These are phyloP conservation scores for Ramalina peruviana DNA, from an alignment of 495 filamentous ascomycete species.

Conservation along the genomic window DNA sequence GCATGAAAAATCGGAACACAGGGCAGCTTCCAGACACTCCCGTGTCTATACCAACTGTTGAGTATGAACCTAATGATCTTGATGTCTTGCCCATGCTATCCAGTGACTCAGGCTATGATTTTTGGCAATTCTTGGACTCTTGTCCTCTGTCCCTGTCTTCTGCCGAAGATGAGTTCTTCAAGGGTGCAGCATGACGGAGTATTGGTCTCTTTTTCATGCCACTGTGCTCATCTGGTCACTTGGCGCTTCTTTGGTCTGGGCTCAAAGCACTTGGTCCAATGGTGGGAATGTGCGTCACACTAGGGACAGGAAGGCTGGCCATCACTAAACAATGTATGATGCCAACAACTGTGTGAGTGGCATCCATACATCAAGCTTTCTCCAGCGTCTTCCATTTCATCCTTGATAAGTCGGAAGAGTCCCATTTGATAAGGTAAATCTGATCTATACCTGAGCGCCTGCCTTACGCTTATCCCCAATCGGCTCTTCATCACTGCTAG, in stretches of 20 bases:
- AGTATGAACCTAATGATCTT: neutral
- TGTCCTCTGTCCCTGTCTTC: neutral
- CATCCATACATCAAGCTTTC: neutral
- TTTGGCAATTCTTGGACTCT: conserved; percentile 6
- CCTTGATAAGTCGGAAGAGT: too few relatives aligned
- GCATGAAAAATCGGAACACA: neutral
- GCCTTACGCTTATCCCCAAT: neutral
- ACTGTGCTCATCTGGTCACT: too few relatives aligned
- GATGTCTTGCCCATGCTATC: conserved; percentile 6
- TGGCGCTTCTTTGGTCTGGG: too few relatives aligned
- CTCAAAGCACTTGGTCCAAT: too few relatives aligned
- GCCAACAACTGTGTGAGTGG: neutral
- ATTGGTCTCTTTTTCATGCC: too few relatives aligned
- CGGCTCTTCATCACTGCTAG: neutral
- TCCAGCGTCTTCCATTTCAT: neutral
- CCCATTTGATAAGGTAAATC: neutral
- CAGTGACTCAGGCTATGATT: neutral
- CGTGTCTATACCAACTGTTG: neutral
- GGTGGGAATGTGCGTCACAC: too few relatives aligned
- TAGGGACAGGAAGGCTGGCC: too few relatives aligned
- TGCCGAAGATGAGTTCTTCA: neutral
- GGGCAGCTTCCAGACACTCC: neutral
- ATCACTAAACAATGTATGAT: too few relatives aligned
- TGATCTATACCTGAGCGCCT: neutral
- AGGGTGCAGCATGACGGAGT: neutral